Conservation (phyloP, 257 asterid species). For the Ehretia macrophylla region DNA sequence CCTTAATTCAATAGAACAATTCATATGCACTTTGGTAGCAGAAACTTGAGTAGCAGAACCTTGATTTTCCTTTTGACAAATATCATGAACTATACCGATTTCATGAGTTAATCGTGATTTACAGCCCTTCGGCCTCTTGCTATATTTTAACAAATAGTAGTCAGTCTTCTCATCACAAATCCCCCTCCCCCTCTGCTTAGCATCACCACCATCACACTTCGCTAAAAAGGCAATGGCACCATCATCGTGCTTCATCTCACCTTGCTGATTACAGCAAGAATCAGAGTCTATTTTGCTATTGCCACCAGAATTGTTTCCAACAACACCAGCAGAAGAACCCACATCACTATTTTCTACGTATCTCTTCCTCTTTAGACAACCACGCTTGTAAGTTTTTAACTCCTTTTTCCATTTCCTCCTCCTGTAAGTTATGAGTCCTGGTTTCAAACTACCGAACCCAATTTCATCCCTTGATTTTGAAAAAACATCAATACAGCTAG, state of each 20-base stretch:
- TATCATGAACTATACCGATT: background rate
- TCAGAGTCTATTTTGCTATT: slow-evolving; percentile 17
- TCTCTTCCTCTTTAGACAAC: slow-evolving; percentile 33
- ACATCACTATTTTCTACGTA: slow-evolving; percentile 20
- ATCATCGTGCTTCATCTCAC: slow-evolving; percentile 12
- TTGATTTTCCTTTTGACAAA: slow-evolving; percentile 19
- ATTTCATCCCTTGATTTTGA: slow-evolving; percentile 18
- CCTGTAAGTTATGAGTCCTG: slow-evolving; percentile 31
- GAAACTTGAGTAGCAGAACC: slow-evolving; percentile 23
- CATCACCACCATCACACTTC: slow-evolving; percentile 21
- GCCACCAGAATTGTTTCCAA: slow-evolving; percentile 22
- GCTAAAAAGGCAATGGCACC: slow-evolving; percentile 7
- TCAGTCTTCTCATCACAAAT: slow-evolving; percentile 23
- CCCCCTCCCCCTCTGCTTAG: slow-evolving; percentile 25
- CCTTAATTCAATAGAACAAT: slow-evolving; percentile 34
- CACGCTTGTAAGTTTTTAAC: slow-evolving; percentile 29
- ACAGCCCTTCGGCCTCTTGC: slow-evolving; percentile 31
- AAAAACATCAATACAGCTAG: slow-evolving; percentile 18
- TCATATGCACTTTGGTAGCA: slow-evolving; percentile 25
- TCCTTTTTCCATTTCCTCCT: slow-evolving; percentile 34
- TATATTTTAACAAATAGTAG: slow-evolving; percentile 44
- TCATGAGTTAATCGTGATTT: slow-evolving; percentile 16
- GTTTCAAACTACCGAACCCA: slow-evolving; percentile 13
- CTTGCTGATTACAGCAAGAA: slow-evolving; percentile 22
- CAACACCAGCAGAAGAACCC: slow-evolving; percentile 17